Evolutionary conservation across 1,284 basidiomycete species (phyloP), one percentile per base, ranked within the genome.

Genomic region (Cryptococcus amylolentus): DNA sequence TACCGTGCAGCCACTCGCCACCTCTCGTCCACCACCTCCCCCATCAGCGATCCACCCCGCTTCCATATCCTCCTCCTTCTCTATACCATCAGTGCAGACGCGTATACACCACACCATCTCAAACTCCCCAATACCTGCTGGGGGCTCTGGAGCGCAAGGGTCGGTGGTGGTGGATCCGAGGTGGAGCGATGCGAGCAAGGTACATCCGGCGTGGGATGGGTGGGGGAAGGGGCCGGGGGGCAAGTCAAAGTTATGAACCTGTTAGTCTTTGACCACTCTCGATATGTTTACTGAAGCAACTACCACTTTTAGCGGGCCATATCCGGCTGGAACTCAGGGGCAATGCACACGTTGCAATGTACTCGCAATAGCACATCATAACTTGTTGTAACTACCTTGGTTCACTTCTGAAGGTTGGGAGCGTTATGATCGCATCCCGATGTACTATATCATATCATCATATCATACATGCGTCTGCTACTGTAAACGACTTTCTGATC

Each of bases 121-220:
- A 14, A 43, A 56, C 41, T 56, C 56, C 37, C 28, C 3, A 18
- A 9, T 35, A n/a, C 45, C 12, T 4, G 6, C 9, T 16, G n/a
- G 45, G 16, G n/a, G 3, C 37, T 54, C 58, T 1, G 62, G 56
- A 18, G 58, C 54, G 35, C 58, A 54, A 16, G 62, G 59, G 27
- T 54, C 53, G 12, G 62, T 54, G 16, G 58, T 49, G 13, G 58
- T 46, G 12, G 62, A 52, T 39, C 44, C 52, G 13, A 61, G 55
- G 45, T 55, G 52, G 62, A 55, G 55, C 20, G 64, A 67, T 57
- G 60, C 61, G n/a, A 61, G 64, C 42, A 43, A 51, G 12, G 56
- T 60, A 18, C 67, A 69, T 61, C 67, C 67, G 10, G 65, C 64
- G 47, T 67, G 62, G 64, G 55, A 62, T 23, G 63, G 57, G 26